Evolutionary conservation across 257 asterid species (phyloP).

Genomic region (Rehmannia glutinosa): DNA sequence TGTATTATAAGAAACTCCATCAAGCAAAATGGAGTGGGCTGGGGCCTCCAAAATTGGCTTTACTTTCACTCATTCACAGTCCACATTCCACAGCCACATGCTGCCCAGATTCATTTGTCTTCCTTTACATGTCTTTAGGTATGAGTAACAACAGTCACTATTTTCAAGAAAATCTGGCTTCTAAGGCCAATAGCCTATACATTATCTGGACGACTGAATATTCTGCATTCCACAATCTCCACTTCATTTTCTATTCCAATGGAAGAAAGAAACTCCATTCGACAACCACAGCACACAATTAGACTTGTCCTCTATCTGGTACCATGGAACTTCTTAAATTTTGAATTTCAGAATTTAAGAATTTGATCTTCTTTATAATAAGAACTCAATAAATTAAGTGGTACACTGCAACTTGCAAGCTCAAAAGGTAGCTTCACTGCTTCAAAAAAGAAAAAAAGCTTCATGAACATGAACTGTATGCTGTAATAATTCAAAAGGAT

Average conservation of each 20-base stretch:
- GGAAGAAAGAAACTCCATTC: background rate
- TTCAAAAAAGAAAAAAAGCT: too few relatives aligned
- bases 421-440: background rate
- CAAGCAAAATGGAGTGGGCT: conserved; percentile 34
- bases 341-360: conserved; percentile 4
- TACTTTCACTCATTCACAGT: conserved; percentile 36
- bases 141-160: conserved; percentile 27
- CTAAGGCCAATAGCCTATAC: conserved; percentile 15
- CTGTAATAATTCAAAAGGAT: background rate
- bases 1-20: conserved; percentile 20
- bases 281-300: conserved; percentile 3
- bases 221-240: conserved; percentile 13
- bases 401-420: background rate
- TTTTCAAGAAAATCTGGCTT: conserved; percentile 25
- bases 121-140: conserved; percentile 16
- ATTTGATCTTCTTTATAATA: background rate
- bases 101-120: conserved; percentile 13
- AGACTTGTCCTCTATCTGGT: background rate
- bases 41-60: conserved; percentile 38
- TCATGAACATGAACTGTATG: background rate
- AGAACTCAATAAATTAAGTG: background rate
- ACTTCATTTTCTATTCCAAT: conserved; percentile 2
- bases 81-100: conserved; percentile 38
- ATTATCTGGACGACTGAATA: conserved; percentile 14
- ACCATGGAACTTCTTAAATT: background rate